Evolutionary conservation across 441 rosid genomes (phyloP).

Genomic region (Francoa sonchifolia): DNA sequence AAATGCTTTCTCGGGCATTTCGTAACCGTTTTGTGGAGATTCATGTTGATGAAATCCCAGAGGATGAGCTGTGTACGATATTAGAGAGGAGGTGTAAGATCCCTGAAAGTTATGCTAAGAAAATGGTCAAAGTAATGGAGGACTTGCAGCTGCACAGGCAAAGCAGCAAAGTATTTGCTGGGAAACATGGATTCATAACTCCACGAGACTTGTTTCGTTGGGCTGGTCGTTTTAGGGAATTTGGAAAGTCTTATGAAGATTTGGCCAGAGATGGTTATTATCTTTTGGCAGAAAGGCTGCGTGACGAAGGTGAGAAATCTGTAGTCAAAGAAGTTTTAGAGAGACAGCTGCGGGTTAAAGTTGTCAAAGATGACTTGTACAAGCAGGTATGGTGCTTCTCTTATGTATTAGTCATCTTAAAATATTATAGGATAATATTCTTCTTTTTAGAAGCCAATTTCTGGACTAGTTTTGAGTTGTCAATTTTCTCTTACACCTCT

Average conservation of each 20-base stretch:
- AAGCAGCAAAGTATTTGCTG: constrained; percentile 94
- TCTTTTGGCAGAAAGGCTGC: constrained; percentile 88
- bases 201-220: constrained; percentile 97
- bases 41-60: constrained; percentile 97
- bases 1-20: constrained; percentile 96
- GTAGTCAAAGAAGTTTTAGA: constrained; percentile 76
- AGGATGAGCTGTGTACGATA: constrained; percentile 67
- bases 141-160: constrained; percentile 89
- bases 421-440: too few relatives aligned
- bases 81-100: constrained; percentile 57
- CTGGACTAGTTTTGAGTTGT: too few relatives aligned
- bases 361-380: constrained; percentile 57
- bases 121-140: constrained; percentile 92
- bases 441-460: too few relatives aligned
- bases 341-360: constrained; percentile 51
- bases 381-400: constrained; percentile 32
- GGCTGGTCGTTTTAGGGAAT: constrained; percentile 75
- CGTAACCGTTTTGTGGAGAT: constrained; percentile 98
- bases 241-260: constrained; percentile 64
- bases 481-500: too few relatives aligned
- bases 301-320: constrained; percentile 70
- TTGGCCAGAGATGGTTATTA: constrained; percentile 92
- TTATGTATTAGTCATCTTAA: too few relatives aligned
- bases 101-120: constrained; percentile 64
- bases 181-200: constrained; percentile 96